A percentile compares a stretch with the other conserved stretches of the same genome.
Evolutionary conservation across 1,139 yeast species (phyloP).

Genomic region (Hansenula lynferdii): DNA sequence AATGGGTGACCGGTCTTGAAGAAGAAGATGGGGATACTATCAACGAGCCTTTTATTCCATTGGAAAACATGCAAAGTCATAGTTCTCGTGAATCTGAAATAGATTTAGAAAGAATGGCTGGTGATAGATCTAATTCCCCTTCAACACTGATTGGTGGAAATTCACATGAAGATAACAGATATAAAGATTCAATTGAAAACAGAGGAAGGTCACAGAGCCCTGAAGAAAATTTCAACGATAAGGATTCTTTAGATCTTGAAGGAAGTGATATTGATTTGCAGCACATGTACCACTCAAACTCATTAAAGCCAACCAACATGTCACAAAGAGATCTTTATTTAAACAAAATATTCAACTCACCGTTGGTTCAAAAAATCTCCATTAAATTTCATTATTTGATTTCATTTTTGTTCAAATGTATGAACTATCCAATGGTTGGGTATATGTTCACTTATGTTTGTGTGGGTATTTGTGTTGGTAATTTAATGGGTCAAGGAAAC

Average conservation of each 20-base stretch:
- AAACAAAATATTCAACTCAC: conserved; percentile 26
- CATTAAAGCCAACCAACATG: conserved; percentile 3
- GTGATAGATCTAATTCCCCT: conserved; percentile 9
- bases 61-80: conserved; percentile 17
- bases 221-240: conserved; percentile 7
- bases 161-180: neutral
- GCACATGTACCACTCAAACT: neutral
- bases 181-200: conserved; percentile 6
- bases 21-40: conserved; percentile 32
- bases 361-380: conserved; percentile 29
- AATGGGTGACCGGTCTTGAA: conserved; percentile 33
- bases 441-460: conserved; percentile 57
- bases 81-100: conserved; percentile 3
- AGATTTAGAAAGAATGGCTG: conserved; percentile 13
- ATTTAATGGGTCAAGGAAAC: conserved; percentile 59
- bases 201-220: conserved; percentile 6
- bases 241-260: conserved; percentile 17
- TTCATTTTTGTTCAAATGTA: conserved; percentile 39
- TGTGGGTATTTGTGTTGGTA: conserved; percentile 75
- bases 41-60: conserved; percentile 19
- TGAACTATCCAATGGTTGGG: conserved; percentile 65
- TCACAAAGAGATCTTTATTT: conserved; percentile 28
- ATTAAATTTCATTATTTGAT: conserved; percentile 34
- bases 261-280: neutral
- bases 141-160: conserved; percentile 18